A percentile compares a stretch with the other conserved stretches of the same genome.
Conservation (phyloP, 345 rosid species). For the Isatis tinctoria region DNA sequence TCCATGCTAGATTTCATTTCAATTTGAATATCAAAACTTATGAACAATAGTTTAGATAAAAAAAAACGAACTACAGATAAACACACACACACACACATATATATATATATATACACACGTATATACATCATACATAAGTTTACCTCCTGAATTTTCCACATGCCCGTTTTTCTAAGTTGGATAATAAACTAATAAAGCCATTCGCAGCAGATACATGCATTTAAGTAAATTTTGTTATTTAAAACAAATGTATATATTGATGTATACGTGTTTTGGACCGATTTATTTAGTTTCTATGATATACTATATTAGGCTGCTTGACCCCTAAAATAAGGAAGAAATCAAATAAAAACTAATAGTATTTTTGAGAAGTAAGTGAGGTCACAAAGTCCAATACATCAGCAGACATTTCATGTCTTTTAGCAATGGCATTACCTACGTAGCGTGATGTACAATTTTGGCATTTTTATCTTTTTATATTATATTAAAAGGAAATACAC, state of each 20-base stretch:
- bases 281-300: background rate
- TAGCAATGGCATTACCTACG: conserved; percentile 24
- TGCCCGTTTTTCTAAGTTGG: background rate
- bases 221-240: background rate
- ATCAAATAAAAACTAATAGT: background rate
- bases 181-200: background rate
- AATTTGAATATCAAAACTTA: background rate
- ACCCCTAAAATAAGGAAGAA: conserved; percentile 31
- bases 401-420: conserved; percentile 36
- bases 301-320: conserved; percentile 13
- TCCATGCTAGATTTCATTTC: background rate
- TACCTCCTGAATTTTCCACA: background rate
- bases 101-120: no score
- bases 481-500: conserved; percentile 8
- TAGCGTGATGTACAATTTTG: conserved; percentile 36
- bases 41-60: background rate
- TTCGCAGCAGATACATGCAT: background rate
- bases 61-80: background rate
- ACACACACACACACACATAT: no score
- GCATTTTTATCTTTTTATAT: conserved; percentile 18
- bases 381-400: conserved; percentile 33
- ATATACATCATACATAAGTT: background rate
- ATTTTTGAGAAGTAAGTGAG: conserved; percentile 20
- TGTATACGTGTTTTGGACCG: conserved; percentile 19
- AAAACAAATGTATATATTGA: background rate